Base-by-base conservation (phyloP, 192 early-diverging fungal species). In the Backusella mclennaniae region DNA sequence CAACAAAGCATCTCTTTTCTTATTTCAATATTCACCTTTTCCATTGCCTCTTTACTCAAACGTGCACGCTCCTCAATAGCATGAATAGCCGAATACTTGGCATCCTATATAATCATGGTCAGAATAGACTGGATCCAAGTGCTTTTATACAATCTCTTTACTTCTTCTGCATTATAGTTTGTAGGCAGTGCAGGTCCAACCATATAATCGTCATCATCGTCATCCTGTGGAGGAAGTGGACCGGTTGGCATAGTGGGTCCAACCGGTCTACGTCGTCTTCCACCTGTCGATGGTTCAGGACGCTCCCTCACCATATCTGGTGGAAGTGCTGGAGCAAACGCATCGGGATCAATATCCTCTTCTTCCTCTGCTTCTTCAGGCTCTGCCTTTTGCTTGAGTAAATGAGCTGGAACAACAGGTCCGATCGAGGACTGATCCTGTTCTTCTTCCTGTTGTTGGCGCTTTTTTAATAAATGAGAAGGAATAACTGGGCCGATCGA, bases 1-100 rank as follows among this genome's bases (percentile, higher is more conserved):
- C 35, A 35, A 12, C 38, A 39, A 12, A 7, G 0, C 8, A 1
- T 39, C 38, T 39, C 38, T 39, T 11, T 39, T 39, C 7, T 39
- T 39, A 7, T 3, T 33, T 33, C 12, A 44, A 49, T 21, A n/a
- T 74, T 76, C 33, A 80, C 79, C 71, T 77, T 59, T 36, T 77
- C 73, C 49, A 69, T 73, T 19, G 41, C n/a, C 53, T 76, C 76
- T 69, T 70, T 75, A 21, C 73, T 66, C 21, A 71, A 35, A 41
- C 76, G 76, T 35, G 76, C 80, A 56, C 76, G 67, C 41, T 74
- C 80, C 73, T 82, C 80, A 38, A 82, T 82, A 4, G 49, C 80
- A 23, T 68, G 36, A n/a, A 82, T 78, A 9, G 80, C 74, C n/a
- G 80, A 82, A 8, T 69, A 53, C 2, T 66, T 66, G 14, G 69